Evolutionary conservation across 169 alveolate genomes (phyloP).

Genomic region (Neospora caninum): DNA sequence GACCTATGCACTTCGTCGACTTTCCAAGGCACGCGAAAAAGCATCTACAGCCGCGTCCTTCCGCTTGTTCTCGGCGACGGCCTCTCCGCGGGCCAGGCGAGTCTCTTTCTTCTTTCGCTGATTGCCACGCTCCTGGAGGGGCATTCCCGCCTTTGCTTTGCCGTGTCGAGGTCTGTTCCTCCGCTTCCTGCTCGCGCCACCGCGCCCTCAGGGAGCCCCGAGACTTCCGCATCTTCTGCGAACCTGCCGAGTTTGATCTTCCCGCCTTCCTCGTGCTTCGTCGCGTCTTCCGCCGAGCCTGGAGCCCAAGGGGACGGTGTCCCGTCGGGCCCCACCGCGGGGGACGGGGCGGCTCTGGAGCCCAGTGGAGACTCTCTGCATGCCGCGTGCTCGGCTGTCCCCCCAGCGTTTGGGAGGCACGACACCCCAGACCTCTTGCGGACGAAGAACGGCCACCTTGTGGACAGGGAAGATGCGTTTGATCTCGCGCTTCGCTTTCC

Average conservation of each 20-base stretch:
- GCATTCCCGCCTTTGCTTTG: neutral
- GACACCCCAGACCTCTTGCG: neutral
- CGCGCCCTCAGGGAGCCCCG: no score
- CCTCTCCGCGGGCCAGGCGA: neutral
- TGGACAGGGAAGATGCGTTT: neutral
- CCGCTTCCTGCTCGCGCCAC: no score
- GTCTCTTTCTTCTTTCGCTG: neutral
- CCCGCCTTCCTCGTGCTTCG: neutral
- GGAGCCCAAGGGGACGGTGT: neutral
- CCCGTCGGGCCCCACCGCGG: neutral
- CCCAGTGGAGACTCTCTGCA: neutral
- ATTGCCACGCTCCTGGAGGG: neutral
- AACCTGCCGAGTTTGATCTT: neutral
- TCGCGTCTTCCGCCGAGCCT: neutral
- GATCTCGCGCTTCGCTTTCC: slow-evolving; percentile 15
- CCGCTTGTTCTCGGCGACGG: slow-evolving; percentile 3
- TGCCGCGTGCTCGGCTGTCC: neutral
- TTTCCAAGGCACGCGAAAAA: neutral
- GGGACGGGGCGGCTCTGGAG: neutral
- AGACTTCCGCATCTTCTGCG: no score
- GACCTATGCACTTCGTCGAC: neutral
- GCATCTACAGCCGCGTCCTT: neutral
- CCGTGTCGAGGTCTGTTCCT: no score
- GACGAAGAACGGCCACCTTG: neutral
- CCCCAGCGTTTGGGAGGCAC: neutral